These are phyloP conservation scores for Macrolepiota albuminosa DNA, from an alignment of 768 basidiomycete species.

Conservation along the genomic window DNA sequence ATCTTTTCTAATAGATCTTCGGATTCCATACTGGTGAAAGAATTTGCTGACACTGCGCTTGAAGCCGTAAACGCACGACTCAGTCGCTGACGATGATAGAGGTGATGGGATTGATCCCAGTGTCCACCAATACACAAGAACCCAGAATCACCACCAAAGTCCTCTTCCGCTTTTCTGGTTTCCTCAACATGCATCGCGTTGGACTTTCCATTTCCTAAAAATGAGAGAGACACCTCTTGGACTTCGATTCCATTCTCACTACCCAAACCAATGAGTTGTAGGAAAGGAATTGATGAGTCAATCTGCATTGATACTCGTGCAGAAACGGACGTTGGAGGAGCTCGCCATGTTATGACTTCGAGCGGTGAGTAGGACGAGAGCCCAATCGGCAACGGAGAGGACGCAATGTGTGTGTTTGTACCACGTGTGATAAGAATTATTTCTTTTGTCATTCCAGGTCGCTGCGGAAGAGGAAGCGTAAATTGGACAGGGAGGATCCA, in stretches of 20 bases:
- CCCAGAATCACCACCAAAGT: constrained; percentile 61
- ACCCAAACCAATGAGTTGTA: constrained; percentile 64
- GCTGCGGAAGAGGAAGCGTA: constrained; percentile 38
- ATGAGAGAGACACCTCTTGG: constrained; percentile 57
- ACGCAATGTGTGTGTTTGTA: constrained; percentile 60
- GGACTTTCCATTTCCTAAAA: constrained; percentile 47
- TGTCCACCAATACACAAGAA: constrained; percentile 50
- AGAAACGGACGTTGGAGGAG: constrained; percentile 47
- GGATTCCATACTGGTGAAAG: constrained; percentile 48
- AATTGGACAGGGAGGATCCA: constrained; percentile 51
- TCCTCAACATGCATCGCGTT: constrained; percentile 34
- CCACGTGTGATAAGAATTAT: constrained; percentile 69
- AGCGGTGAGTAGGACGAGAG: constrained; percentile 46
- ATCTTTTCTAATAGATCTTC: constrained; percentile 43
- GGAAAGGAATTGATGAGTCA: constrained; percentile 30
- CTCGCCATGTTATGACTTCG: constrained; percentile 52
- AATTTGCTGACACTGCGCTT: constrained; percentile 37
- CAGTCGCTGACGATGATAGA: constrained; percentile 25
- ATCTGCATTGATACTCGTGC: constrained; percentile 36
- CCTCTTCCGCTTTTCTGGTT: constrained; percentile 49
- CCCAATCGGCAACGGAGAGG: constrained; percentile 60
- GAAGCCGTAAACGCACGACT: constrained; percentile 40
- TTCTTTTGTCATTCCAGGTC: constrained; percentile 26
- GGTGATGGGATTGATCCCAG: constrained; percentile 42
- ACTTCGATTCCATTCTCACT: constrained; percentile 71